Evolutionary conservation across 345 rosid species (phyloP).

Genomic region (Microcos paniculata): DNA sequence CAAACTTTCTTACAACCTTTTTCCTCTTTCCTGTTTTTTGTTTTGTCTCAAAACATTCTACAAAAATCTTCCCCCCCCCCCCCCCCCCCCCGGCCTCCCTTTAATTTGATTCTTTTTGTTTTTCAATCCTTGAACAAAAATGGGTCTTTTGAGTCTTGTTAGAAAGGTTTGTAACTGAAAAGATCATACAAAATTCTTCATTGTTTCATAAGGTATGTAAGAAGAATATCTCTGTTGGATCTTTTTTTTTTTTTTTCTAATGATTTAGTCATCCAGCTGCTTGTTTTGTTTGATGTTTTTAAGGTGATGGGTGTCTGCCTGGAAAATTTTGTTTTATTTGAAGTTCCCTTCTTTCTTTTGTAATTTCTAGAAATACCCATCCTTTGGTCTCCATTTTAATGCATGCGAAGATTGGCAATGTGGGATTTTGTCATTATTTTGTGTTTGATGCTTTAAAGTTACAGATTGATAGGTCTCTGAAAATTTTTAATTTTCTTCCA

Average conservation of each 20-base stretch:
- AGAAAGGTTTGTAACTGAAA: conserved; percentile 24
- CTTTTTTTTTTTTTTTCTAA: neutral
- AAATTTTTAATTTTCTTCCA: neutral
- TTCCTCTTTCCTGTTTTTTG: neutral
- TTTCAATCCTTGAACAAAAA: conserved; percentile 9
- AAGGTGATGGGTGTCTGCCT: neutral
- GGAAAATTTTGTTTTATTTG: neutral
- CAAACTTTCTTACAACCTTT: conserved; percentile 9
- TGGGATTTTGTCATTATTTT: neutral
- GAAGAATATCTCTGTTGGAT: neutral
- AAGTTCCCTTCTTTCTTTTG: neutral
- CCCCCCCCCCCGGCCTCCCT: neutral
- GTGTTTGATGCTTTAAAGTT: neutral
- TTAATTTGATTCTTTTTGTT: conserved; percentile 12
- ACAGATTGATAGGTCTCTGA: neutral
- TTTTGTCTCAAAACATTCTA: conserved; percentile 6
- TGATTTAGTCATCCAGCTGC: neutral
- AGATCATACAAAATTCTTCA: conserved; percentile 28
- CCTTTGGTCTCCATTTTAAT: neutral
- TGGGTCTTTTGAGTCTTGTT: conserved; percentile 15
- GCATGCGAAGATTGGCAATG: neutral
- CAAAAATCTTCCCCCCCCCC: neutral
- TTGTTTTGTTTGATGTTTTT: conserved; percentile 1
- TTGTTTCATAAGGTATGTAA: conserved; percentile 28
- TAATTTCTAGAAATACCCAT: conserved; percentile 2